phyloP scores from a whole-genome alignment of 768 basidiomycete genomes.

The Kwoniella mangroviensis region DNA sequence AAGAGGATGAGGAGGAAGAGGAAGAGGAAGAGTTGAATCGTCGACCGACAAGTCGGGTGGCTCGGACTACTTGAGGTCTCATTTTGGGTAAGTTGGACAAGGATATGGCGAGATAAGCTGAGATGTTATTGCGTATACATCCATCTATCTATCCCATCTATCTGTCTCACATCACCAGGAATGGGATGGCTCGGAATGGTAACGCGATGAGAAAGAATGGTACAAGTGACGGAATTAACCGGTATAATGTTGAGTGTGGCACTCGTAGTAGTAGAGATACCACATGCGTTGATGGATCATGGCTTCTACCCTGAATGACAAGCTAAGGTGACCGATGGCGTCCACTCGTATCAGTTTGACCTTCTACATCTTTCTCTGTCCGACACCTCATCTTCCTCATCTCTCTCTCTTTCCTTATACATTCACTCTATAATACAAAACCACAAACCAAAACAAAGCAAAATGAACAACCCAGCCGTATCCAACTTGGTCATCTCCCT shows the following conservation, averaged over 20 bases:
- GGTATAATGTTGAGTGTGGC: slow-evolving; percentile 19
- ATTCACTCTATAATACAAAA: slow-evolving; percentile 2
- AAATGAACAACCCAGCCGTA: slow-evolving; percentile 59
- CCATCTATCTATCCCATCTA: not conserved
- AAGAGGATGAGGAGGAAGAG: slow-evolving; percentile 24
- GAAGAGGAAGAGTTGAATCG: slow-evolving; percentile 44
- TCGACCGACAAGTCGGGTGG: slow-evolving; percentile 38
- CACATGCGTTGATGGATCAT: not conserved
- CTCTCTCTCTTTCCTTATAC: not conserved
- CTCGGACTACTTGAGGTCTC: slow-evolving; percentile 35
- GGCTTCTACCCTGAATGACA: not conserved
- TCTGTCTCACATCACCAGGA: not conserved
- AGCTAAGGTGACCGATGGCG: slow-evolving; percentile 6
- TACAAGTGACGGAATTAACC: slow-evolving; percentile 14
- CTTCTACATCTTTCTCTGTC: slow-evolving; percentile 25
- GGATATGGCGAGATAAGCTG: not conserved
- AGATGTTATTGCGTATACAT: not conserved
- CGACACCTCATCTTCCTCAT: slow-evolving; percentile 5
- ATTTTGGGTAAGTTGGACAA: slow-evolving; percentile 18
- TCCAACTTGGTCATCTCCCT: slow-evolving; percentile 87
- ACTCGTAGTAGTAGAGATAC: not conserved
- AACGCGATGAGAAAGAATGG: slow-evolving; percentile 10
- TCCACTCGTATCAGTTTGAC: not conserved
- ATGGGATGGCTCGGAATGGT: not conserved
- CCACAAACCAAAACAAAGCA: slow-evolving; percentile 17